Evolutionary conservation across 2,329 filamentous ascomycete species (phyloP).

Genomic region (Akanthomyces uredinophilus): DNA sequence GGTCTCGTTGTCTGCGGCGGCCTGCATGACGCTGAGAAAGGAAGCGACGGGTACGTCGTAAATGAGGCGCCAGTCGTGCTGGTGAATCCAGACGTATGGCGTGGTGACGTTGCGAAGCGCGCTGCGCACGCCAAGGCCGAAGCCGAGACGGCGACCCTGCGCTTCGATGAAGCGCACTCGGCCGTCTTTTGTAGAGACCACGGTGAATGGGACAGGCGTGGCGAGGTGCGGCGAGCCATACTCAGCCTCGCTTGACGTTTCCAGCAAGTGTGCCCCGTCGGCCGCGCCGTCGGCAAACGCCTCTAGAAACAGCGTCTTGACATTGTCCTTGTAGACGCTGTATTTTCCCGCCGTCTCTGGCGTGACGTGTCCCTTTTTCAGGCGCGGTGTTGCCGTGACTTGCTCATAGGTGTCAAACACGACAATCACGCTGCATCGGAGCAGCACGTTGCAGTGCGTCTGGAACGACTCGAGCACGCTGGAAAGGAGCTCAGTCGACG

Average conservation of each 20-base stretch:
- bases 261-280: conserved; percentile 6
- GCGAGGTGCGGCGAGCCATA: conserved; percentile 36
- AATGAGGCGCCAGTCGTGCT: conserved; percentile 51
- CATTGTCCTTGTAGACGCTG: conserved; percentile 42
- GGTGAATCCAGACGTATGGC: conserved; percentile 52
- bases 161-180: conserved; percentile 46
- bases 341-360: conserved; percentile 38
- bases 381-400: conserved; percentile 36
- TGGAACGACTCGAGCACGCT: conserved; percentile 42
- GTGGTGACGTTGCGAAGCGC: conserved; percentile 43
- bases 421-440: conserved; percentile 41
- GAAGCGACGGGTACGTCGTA: conserved; percentile 39
- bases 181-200: conserved; percentile 29
- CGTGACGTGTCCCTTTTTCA: conserved; percentile 52
- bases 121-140: conserved; percentile 49
- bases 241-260: conserved; percentile 36
- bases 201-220: conserved; percentile 34
- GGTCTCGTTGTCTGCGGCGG: conserved; percentile 23
- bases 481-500: conserved; percentile 46
- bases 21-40: conserved; percentile 42
- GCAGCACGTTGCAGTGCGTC: conserved; percentile 35
- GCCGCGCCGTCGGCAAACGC: conserved; percentile 14
- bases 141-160: conserved; percentile 42
- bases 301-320: conserved; percentile 34
- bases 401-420: conserved; percentile 50